Conservation (phyloP, 2,329 filamentous ascomycete species). For the Sporothrix pseudoabietina region DNA sequence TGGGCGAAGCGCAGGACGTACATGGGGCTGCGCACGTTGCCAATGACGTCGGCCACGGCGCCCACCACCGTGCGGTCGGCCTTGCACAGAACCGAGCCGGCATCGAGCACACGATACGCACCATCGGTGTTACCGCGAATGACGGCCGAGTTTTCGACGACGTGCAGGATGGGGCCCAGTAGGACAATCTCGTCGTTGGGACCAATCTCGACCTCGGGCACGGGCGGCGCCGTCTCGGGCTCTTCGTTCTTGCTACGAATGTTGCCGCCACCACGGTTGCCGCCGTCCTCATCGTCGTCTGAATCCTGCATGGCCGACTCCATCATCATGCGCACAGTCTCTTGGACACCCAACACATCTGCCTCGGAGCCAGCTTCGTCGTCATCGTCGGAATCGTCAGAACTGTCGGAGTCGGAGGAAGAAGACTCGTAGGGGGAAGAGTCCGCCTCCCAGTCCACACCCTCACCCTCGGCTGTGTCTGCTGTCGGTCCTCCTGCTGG, state of each 20-base stretch:
- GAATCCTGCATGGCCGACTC: slow-evolving; percentile 70
- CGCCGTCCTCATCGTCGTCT: slow-evolving; percentile 45
- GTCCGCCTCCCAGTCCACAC: slow-evolving; percentile 76
- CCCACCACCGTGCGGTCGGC: slow-evolving; percentile 76
- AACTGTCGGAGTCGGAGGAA: slow-evolving; percentile 24
- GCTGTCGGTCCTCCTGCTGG: background rate
- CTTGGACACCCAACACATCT: slow-evolving; percentile 73
- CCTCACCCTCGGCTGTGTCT: slow-evolving; percentile 23
- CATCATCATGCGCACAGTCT: slow-evolving; percentile 84
- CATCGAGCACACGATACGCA: slow-evolving; percentile 82
- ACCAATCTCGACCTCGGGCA: slow-evolving; percentile 77
- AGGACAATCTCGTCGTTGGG: slow-evolving; percentile 74
- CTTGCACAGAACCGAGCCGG: slow-evolving; percentile 79
- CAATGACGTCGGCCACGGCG: slow-evolving; percentile 80
- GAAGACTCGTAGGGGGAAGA: slow-evolving; percentile 76
- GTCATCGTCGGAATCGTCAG: slow-evolving; percentile 60
- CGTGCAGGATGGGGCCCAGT: slow-evolving; percentile 72
- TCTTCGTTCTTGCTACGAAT: slow-evolving; percentile 83
- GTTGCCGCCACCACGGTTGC: slow-evolving; percentile 46
- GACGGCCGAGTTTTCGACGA: slow-evolving; percentile 77
- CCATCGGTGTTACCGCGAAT: slow-evolving; percentile 78
- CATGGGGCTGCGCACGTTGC: slow-evolving; percentile 79
- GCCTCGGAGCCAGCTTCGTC: slow-evolving; percentile 61
- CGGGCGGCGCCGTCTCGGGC: slow-evolving; percentile 63
- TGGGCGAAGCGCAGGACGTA: slow-evolving; percentile 79